Percentiles rank a stretch among this genome's conserved stretches.
phyloP scores from a whole-genome alignment of 192 early-diverging fungal species.

The Backusella westeae region DNA sequence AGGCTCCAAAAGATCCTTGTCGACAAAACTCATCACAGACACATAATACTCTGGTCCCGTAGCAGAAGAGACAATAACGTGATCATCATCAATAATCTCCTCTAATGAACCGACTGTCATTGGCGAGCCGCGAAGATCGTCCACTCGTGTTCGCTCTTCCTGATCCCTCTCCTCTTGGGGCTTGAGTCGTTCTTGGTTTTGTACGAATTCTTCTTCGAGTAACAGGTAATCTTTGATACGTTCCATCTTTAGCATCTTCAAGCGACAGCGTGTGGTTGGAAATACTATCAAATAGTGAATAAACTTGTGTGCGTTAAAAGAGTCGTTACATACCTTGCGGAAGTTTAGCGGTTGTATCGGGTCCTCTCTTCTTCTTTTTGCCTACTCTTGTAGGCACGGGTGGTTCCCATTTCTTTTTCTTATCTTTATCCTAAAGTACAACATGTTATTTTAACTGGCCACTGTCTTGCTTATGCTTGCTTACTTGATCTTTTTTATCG shows the following conservation, averaged over 20 bases:
- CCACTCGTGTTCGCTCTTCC: slow-evolving; percentile 92
- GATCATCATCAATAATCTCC: slow-evolving; percentile 99
- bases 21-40: slow-evolving; percentile 96
- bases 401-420: slow-evolving; percentile 96
- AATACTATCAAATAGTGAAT: slow-evolving; percentile 60
- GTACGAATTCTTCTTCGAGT: slow-evolving; percentile 98
- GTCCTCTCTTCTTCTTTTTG: slow-evolving; percentile 95
- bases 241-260: slow-evolving; percentile 96
- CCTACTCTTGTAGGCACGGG: slow-evolving; percentile 96
- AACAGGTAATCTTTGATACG: slow-evolving; percentile 98
- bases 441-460: not conserved
- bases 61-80: slow-evolving; percentile 92
- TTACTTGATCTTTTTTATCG: slow-evolving; percentile 49
- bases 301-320: not conserved
- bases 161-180: slow-evolving; percentile 93
- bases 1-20: slow-evolving; percentile 97
- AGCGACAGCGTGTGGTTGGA: slow-evolving; percentile 94
- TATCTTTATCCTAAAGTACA: slow-evolving; percentile 57
- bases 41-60: slow-evolving; percentile 97
- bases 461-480: slow-evolving; percentile 29
- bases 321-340: slow-evolving; percentile 65
- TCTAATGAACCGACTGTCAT: slow-evolving; percentile 96
- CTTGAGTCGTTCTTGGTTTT: slow-evolving; percentile 97
- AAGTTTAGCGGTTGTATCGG: slow-evolving; percentile 86
- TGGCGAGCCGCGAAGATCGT: slow-evolving; percentile 93